A percentile compares a stretch with the other conserved stretches of the same genome.
phyloP scores from a whole-genome alignment of 208 protist species.

The Acanthamoeba sp. region DNA sequence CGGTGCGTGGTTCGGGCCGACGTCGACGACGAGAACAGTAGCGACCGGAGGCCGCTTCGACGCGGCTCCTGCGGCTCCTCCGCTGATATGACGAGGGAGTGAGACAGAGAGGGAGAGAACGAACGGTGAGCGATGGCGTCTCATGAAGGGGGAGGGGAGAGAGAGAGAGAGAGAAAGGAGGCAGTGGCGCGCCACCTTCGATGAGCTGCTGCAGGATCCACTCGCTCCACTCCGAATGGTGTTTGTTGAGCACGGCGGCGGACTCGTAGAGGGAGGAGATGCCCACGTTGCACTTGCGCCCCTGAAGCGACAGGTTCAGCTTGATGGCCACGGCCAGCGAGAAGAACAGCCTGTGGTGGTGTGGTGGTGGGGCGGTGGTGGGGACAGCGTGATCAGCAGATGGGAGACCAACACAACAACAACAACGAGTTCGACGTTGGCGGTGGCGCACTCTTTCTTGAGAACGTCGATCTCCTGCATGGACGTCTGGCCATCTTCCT shows the following conservation, averaged over 20 bases:
- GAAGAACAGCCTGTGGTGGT: conserved; percentile 18
- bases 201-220: conserved; percentile 58
- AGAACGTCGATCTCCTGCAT: conserved; percentile 23
- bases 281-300: conserved; percentile 23
- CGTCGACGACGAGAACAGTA: not conserved
- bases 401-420: too few relatives aligned
- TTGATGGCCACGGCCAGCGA: conserved; percentile 65
- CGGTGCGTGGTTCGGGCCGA: not conserved
- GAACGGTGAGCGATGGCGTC: too few relatives aligned
- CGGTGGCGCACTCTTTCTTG: conserved; percentile 40
- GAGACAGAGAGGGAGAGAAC: too few relatives aligned
- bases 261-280: conserved; percentile 55
- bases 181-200: too few relatives aligned
- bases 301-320: conserved; percentile 50
- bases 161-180: too few relatives aligned
- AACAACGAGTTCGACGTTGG: not conserved
- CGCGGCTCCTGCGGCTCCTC: not conserved
- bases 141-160: too few relatives aligned
- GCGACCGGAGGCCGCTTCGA: not conserved
- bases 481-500: conserved; percentile 1
- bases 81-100: not conserved
- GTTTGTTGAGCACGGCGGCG: conserved; percentile 13
- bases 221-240: conserved; percentile 51
- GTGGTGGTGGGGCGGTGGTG: too few relatives aligned
- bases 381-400: too few relatives aligned